These are phyloP conservation scores for Aspergillus sp. DNA, from an alignment of 2,329 filamentous ascomycete genomes.

Conservation along the genomic window DNA sequence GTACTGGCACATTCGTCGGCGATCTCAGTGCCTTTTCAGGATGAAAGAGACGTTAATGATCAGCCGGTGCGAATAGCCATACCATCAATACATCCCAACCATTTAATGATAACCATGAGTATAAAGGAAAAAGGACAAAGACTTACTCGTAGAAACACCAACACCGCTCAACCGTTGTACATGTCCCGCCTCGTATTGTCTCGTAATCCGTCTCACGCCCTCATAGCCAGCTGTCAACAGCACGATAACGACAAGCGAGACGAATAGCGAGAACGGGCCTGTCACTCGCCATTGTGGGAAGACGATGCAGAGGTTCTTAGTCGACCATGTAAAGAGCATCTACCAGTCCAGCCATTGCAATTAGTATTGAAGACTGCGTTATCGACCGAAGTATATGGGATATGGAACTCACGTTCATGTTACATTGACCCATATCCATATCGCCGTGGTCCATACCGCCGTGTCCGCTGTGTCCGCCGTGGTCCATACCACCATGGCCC, in stretches of 20 bases:
- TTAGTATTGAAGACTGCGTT: background rate
- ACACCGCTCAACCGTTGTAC: constrained; percentile 45
- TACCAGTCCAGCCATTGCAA: constrained; percentile 31
- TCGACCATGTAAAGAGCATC: constrained; percentile 99
- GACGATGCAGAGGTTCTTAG: constrained; percentile 88
- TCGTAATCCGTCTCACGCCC: constrained; percentile 67
- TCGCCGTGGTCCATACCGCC: constrained; percentile 51
- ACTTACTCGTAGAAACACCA: constrained; percentile 34
- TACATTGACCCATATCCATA: constrained; percentile 66
- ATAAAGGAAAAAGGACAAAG: constrained; percentile 4
- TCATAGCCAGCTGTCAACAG: constrained; percentile 89
- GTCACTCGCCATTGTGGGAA: constrained; percentile 86
- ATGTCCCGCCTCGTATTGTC: constrained; percentile 63
- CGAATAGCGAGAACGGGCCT: constrained; percentile 64
- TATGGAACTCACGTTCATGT: constrained; percentile 69
- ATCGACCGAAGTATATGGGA: background rate
- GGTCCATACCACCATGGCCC: constrained; percentile 44
- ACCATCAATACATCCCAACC: constrained; percentile 1
- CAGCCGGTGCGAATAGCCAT: constrained; percentile 2
- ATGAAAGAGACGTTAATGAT: constrained; percentile 11
- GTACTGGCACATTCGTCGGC: constrained; percentile 23
- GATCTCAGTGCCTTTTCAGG: constrained; percentile 29
- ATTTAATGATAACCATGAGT: constrained; percentile 5
- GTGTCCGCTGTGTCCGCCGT: constrained; percentile 51
- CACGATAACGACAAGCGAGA: constrained; percentile 77